These are phyloP conservation scores for Hypoxylon sp. DNA, from an alignment of 2,329 filamentous ascomycete species.

Conservation along the genomic window DNA sequence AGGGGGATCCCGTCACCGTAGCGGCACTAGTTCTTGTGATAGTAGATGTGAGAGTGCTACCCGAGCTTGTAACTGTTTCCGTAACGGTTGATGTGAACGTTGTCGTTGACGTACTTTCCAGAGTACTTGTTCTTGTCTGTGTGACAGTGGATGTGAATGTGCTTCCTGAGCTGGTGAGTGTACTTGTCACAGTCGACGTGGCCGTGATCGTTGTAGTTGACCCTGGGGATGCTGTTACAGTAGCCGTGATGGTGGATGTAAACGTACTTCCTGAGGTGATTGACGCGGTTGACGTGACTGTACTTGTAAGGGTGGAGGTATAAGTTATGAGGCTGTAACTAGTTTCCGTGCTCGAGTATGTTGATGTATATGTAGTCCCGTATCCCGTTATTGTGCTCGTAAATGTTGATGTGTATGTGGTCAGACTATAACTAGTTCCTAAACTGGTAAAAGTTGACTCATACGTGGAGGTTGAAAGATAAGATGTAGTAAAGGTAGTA, in stretches of 20 bases:
- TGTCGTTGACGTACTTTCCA: conserved; percentile 1
- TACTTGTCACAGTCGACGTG: conserved; percentile 23
- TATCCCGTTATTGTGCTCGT: conserved; percentile 3
- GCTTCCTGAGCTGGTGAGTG: conserved; percentile 6
- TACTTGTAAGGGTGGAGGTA: neutral
- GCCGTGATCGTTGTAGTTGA: conserved; percentile 12
- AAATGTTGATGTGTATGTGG: conserved; percentile 19
- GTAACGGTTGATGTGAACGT: conserved; percentile 15
- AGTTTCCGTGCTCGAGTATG: conserved; percentile 15
- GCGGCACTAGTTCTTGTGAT: conserved; percentile 10
- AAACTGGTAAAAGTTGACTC: conserved; percentile 11
- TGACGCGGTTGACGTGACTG: neutral
- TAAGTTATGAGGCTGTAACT: neutral
- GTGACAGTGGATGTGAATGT: conserved; percentile 28
- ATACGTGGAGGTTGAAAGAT: neutral
- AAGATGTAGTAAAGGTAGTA: neutral
- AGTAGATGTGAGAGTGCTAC: conserved; percentile 29
- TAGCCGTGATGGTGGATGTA: conserved; percentile 28
- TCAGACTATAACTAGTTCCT: neutral
- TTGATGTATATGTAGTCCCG: conserved; percentile 18
- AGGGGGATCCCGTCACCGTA: conserved; percentile 11
- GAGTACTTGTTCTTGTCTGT: neutral
- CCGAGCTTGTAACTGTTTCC: conserved; percentile 13
- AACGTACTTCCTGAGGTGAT: conserved; percentile 17
- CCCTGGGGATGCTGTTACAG: conserved; percentile 5